These are phyloP conservation scores for Neurospora sp. DNA, from an alignment of 495 filamentous ascomycete genomes.

Conservation along the genomic window DNA sequence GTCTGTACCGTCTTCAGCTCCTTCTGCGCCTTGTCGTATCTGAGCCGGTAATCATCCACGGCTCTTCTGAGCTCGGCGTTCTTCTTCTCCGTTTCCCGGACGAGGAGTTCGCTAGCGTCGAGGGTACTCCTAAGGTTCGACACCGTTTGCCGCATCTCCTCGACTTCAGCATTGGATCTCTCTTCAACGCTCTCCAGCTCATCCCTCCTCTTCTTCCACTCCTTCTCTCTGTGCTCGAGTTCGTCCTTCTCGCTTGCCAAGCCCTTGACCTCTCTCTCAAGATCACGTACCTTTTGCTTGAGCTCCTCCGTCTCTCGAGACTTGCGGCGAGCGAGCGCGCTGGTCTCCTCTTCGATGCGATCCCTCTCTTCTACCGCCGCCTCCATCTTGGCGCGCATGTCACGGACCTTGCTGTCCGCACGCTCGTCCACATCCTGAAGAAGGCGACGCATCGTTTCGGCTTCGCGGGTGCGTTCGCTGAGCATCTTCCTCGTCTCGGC, in stretches of 20 bases:
- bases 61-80: slow-evolving; percentile 62
- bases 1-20: slow-evolving; percentile 39
- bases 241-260: slow-evolving; percentile 62
- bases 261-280: slow-evolving; percentile 63
- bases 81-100: slow-evolving; percentile 70
- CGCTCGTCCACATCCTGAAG: slow-evolving; percentile 78
- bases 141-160: slow-evolving; percentile 70
- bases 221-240: slow-evolving; percentile 51
- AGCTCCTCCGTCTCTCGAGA: slow-evolving; percentile 83
- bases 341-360: slow-evolving; percentile 82
- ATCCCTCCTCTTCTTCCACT: slow-evolving; percentile 59
- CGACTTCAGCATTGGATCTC: slow-evolving; percentile 56
- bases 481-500: slow-evolving; percentile 79
- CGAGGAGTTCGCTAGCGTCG: slow-evolving; percentile 80
- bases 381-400: slow-evolving; percentile 86
- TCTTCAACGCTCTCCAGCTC: slow-evolving; percentile 64
- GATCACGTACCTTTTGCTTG: slow-evolving; percentile 63
- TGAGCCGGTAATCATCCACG: slow-evolving; percentile 64
- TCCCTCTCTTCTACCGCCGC: slow-evolving; percentile 84
- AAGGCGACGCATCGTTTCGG: slow-evolving; percentile 86
- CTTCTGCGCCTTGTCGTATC: slow-evolving; percentile 72
- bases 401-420: slow-evolving; percentile 67
- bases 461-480: slow-evolving; percentile 86
- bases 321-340: slow-evolving; percentile 60
- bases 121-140: slow-evolving; percentile 65